A percentile compares a stretch with the other conserved stretches of the same genome.
Conservation (phyloP, 768 basidiomycete genomes). For the Boletellus emodensis region DNA sequence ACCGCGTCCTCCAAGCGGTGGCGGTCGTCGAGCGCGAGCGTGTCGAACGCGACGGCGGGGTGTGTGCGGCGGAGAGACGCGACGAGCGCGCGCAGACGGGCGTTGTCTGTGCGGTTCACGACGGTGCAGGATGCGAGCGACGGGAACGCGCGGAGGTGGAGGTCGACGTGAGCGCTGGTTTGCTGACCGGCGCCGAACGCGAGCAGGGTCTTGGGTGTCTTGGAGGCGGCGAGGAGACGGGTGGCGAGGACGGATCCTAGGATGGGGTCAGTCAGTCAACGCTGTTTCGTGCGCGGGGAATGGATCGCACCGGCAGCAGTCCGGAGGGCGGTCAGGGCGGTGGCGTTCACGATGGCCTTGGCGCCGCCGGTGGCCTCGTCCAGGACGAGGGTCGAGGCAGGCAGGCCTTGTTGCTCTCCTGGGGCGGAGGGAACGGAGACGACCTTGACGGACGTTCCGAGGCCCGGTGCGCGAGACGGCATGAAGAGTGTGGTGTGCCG, state of each 20-base stretch:
- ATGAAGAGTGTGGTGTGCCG: slow-evolving; percentile 73
- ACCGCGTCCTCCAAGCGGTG: slow-evolving; percentile 10
- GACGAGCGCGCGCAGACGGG: slow-evolving; percentile 42
- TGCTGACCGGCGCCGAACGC: slow-evolving; percentile 76
- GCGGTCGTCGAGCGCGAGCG: slow-evolving; percentile 5
- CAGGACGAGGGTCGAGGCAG: slow-evolving; percentile 72
- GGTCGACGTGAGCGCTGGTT: slow-evolving; percentile 57
- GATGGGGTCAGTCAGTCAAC: background rate
- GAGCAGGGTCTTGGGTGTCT: slow-evolving; percentile 44
- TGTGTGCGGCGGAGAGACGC: slow-evolving; percentile 25
- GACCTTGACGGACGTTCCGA: slow-evolving; percentile 74
- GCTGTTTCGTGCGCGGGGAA: background rate
- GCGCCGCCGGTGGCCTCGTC: slow-evolving; percentile 66
- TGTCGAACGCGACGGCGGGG: slow-evolving; percentile 21
- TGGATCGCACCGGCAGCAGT: slow-evolving; percentile 67
- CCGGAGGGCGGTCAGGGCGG: slow-evolving; percentile 70
- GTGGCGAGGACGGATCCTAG: slow-evolving; percentile 69
- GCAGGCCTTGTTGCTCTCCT: slow-evolving; percentile 53
- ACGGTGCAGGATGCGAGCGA: slow-evolving; percentile 53
- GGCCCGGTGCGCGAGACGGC: slow-evolving; percentile 60
- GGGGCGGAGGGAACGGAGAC: slow-evolving; percentile 61
- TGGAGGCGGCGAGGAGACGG: slow-evolving; percentile 44
- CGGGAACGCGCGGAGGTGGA: slow-evolving; percentile 56
- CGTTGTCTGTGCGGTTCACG: slow-evolving; percentile 56
- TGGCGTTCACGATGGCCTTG: slow-evolving; percentile 77